These are phyloP conservation scores for Adenanthera pavonina DNA, from an alignment of 306 rosid species.

Conservation along the genomic window DNA sequence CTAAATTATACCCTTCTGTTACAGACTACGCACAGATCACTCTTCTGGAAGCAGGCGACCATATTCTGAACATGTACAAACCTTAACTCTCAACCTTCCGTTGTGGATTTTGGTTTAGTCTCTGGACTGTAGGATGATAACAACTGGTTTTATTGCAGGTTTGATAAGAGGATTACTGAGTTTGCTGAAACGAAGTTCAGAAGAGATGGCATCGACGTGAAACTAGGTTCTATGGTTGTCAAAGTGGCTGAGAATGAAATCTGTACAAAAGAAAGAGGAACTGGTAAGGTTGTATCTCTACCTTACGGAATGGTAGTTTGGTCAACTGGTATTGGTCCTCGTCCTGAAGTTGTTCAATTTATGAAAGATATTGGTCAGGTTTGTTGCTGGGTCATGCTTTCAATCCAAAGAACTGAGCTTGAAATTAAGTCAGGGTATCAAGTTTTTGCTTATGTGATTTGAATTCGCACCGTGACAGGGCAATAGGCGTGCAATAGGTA, in stretches of 20 bases:
- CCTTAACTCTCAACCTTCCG: background rate
- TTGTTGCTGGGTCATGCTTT: conserved; percentile 35
- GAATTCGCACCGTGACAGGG: conserved; percentile 50
- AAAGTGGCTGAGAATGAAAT: conserved; percentile 82
- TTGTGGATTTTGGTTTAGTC: background rate
- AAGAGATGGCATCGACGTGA: conserved; percentile 87
- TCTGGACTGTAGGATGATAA: background rate
- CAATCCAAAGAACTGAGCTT: conserved; percentile 11
- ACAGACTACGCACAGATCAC: conserved; percentile 65
- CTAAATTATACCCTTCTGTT: conserved; percentile 69
- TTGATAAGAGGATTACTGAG: conserved; percentile 94
- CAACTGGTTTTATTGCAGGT: conserved; percentile 50
- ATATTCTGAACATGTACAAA: conserved; percentile 80
- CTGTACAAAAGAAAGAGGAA: conserved; percentile 66
- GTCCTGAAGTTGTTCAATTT: conserved; percentile 73
- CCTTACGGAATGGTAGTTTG: conserved; percentile 98
- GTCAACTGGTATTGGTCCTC: conserved; percentile 93
- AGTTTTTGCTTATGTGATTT: conserved; percentile 9
- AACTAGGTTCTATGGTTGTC: conserved; percentile 87
- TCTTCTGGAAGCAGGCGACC: conserved; percentile 89
- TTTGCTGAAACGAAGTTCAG: conserved; percentile 82
- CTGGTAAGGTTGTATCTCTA: conserved; percentile 48
- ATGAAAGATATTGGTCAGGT: conserved; percentile 96
- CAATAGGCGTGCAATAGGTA: conserved; percentile 81
- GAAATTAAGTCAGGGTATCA: background rate